Evolutionary conservation across 2,329 filamentous ascomycete genomes (phyloP), one percentile per base, ranked within the genome.

Genomic region (Sclerotinia sclerotiorum): DNA sequence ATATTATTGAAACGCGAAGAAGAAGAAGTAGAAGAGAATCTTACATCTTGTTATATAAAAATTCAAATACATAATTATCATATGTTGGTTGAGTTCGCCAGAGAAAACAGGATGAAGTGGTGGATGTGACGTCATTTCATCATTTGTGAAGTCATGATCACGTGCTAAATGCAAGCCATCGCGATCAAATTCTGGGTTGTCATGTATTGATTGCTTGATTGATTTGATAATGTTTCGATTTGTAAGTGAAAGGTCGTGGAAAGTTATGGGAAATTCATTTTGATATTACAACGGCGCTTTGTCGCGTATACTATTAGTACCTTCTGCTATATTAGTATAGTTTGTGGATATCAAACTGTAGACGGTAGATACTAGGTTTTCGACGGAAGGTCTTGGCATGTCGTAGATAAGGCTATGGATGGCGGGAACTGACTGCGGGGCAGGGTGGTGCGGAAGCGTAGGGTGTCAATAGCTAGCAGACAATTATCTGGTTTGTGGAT

Each of bases 111-210:
- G n/a, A n/a, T n/a, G n/a, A n/a, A n/a, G n/a, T n/a, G n/a, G 32
- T 62, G 56, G n/a, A n/a, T 62, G 35, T 62, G 58, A 62, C 58
- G 58, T 62, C 58, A 62, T 62, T 51, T 11, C 35, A 39, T 11
- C 11, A 39, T 11, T 13, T 39, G 58, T 51, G 58, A 62, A 62
- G 46, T 51, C 46, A 62, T 62, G 46, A 62, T 62, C 58, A 62
- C 58, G 46, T 62, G 58, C 51, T 15, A 2, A 29, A 13, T 51
- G 13, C 29, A 13, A 62, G 19, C 32, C 29, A 21, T 39, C 19
- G 27, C 19, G 11, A 35, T 21, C 29, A 24, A 29, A 6, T 51
- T 51, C n/a, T n/a, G n/a, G n/a, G n/a, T n/a, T n/a, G n/a, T n/a
- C n/a, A n/a, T n/a, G n/a, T n/a, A n/a, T n/a, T n/a, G n/a, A n/a